phyloP scores from a whole-genome alignment of 139 green algal genomes.

The Tetratostichococcus sp. region DNA sequence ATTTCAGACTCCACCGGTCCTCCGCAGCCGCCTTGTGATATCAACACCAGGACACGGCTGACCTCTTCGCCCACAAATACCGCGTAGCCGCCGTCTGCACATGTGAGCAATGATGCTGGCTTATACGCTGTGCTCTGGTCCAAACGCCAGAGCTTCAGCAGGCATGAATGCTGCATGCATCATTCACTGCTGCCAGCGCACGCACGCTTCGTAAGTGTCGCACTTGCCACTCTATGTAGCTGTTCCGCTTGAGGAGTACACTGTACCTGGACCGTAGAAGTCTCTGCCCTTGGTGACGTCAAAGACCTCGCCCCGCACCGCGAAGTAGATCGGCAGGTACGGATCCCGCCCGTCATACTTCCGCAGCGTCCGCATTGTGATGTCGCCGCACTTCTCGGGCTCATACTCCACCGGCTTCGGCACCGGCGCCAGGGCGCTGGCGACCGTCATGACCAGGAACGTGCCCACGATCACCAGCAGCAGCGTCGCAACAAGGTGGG shows the following conservation, averaged over 20 bases:
- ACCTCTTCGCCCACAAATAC: too few species aligned
- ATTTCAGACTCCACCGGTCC: too few species aligned
- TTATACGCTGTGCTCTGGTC: too few species aligned
- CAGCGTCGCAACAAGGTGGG: not conserved
- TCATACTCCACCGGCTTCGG: not conserved
- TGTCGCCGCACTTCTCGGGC: slow-evolving; percentile 42
- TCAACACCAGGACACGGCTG: too few species aligned
- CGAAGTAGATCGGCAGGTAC: slow-evolving; percentile 57
- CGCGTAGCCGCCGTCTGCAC: too few species aligned
- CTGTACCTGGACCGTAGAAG: slow-evolving; percentile 67
- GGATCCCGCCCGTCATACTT: slow-evolving; percentile 66
- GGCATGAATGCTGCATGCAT: too few species aligned
- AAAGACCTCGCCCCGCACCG: slow-evolving; percentile 61
- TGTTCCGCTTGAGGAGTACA: too few species aligned
- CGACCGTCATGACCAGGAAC: not conserved
- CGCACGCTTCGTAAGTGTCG: too few species aligned
- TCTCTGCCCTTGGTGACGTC: slow-evolving; percentile 61
- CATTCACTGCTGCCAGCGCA: too few species aligned
- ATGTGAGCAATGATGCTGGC: not conserved
- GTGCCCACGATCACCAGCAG: slow-evolving; percentile 5
- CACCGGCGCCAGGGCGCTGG: not conserved
- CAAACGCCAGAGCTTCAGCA: too few species aligned
- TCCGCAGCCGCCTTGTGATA: too few species aligned
- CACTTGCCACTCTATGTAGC: too few species aligned
- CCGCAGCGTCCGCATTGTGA: slow-evolving; percentile 54